Base-by-base conservation (phyloP, 2,329 filamentous ascomycete genomes). In the Aspergillus sp. region DNA sequence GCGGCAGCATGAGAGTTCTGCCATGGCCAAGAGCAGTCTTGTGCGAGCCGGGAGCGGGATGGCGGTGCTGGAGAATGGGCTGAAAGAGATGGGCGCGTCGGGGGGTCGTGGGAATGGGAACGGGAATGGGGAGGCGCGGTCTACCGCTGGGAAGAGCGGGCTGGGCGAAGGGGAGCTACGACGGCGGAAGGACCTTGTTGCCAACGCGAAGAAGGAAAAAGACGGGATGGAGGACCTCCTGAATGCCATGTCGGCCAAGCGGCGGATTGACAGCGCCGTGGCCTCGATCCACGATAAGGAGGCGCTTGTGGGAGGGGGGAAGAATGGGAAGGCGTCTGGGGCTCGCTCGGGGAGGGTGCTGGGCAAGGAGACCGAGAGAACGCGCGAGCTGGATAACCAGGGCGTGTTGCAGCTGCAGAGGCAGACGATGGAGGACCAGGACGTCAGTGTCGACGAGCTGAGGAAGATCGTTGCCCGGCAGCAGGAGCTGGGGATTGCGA, bases 321-420 rank as follows among this genome's bases (percentile, higher is more conserved):
- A 39, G 2, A 52, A 52, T 19, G 43, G 39, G 22, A 49, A 47
- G 15, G 39, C 48, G 4, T 22, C 28, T 14, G 15, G 15, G 4
- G 44, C 63, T 53, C 33, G 71, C 63, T 34, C 59, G 58, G 45
- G 75, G 54, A 35, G 73, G 41, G 42, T 75, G 45, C 27, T 72
- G 52, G 47, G 65, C 45, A 65, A 64, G 29, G 76, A 80, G 57
- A 80, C 75, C 1, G 71, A 75, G 40, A 64, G 69, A 24, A 80
- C 76, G 7, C 59, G 75, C 8, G 74, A 78, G 44, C 49, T 79
- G 40, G 76, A 79, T 51, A 80, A 80, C 40, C 58, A 69, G n/a
- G 75, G 75, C 0, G 72, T 80, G 10, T 41, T 80, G 43, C 74
- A 78, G 52, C 49, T 80, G 39, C 76, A 80, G 55, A 64, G 69